These are phyloP conservation scores for Alternaria arborescens DNA, from an alignment of 2,329 filamentous ascomycete genomes.

Conservation along the genomic window DNA sequence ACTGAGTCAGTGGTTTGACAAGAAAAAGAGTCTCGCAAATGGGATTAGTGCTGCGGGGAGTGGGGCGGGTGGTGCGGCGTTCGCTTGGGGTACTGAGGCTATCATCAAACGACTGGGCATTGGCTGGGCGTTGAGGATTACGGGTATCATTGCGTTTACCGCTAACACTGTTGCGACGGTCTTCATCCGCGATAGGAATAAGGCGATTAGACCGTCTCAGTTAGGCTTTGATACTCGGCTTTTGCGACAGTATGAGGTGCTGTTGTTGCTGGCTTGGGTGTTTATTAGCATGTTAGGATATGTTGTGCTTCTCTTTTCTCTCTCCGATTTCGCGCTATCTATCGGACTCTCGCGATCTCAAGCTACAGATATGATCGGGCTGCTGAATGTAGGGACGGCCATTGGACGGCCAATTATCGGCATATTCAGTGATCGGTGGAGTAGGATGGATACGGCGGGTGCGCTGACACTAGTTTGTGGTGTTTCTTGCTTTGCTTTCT, in stretches of 20 bases:
- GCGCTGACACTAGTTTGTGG: constrained; percentile 46
- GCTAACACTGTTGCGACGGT: constrained; percentile 42
- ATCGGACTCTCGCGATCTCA: constrained; percentile 53
- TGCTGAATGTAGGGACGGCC: constrained; percentile 60
- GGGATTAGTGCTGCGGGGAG: constrained; percentile 53
- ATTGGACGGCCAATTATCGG: constrained; percentile 59
- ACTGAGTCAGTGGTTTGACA: constrained; percentile 55
- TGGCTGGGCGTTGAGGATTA: constrained; percentile 55
- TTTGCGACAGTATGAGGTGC: constrained; percentile 46
- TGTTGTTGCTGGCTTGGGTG: constrained; percentile 53
- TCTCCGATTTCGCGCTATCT: constrained; percentile 58
- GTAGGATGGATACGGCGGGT: constrained; percentile 55
- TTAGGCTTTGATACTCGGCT: constrained; percentile 49
- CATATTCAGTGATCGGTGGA: constrained; percentile 55
- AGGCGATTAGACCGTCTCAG: constrained; percentile 47
- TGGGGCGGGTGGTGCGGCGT: constrained; percentile 52
- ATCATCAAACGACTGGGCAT: constrained; percentile 50
- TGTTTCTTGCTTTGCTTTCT: constrained; percentile 23
- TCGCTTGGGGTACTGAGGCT: constrained; percentile 43
- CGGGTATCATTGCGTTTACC: constrained; percentile 41
- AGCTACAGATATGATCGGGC: constrained; percentile 53
- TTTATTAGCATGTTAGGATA: constrained; percentile 60
- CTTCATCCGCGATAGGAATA: constrained; percentile 47
- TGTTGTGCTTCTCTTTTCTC: constrained; percentile 56
- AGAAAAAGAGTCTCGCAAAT: constrained; percentile 52